Conservation (phyloP, 345 rosid genomes). For the Camelina sativa region DNA sequence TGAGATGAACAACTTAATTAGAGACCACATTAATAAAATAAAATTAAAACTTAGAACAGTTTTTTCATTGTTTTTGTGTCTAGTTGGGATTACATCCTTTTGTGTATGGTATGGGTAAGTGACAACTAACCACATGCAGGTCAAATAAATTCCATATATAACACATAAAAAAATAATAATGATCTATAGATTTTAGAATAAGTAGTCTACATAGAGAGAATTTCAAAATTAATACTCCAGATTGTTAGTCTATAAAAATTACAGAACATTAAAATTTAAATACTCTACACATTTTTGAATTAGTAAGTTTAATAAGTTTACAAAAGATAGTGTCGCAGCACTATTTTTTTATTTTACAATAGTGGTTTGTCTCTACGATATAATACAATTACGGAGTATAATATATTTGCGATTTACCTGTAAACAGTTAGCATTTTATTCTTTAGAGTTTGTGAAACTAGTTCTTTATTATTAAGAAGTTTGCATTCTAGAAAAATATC, state of each 20-base stretch:
- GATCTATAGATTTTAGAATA: background rate
- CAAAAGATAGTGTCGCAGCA: background rate
- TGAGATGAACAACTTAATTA: slow-evolving; percentile 1
- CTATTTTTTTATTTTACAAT: background rate
- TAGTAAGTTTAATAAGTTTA: too few species aligned
- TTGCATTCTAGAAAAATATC: background rate
- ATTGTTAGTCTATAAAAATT: too few species aligned
- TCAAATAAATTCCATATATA: background rate
- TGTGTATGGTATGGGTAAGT: background rate
- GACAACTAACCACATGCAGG: slow-evolving; percentile 1
- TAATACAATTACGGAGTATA: too few species aligned
- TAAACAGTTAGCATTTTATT: too few species aligned
- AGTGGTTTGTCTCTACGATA: background rate
- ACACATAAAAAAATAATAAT: background rate
- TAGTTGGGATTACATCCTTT: background rate
- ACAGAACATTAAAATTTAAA: too few species aligned
- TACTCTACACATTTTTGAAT: too few species aligned
- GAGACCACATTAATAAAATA: background rate
- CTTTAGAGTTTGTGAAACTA: too few species aligned
- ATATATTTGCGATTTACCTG: too few species aligned
- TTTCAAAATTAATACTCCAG: background rate
- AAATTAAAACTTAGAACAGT: background rate
- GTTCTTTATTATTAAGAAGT: too few species aligned
- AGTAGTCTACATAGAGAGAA: background rate
- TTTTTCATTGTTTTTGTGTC: too few species aligned